Percentiles rank a stretch among this genome's conserved stretches.
Conservation (phyloP, 805 yeast genomes). For the Blastobotrys terrestris region DNA sequence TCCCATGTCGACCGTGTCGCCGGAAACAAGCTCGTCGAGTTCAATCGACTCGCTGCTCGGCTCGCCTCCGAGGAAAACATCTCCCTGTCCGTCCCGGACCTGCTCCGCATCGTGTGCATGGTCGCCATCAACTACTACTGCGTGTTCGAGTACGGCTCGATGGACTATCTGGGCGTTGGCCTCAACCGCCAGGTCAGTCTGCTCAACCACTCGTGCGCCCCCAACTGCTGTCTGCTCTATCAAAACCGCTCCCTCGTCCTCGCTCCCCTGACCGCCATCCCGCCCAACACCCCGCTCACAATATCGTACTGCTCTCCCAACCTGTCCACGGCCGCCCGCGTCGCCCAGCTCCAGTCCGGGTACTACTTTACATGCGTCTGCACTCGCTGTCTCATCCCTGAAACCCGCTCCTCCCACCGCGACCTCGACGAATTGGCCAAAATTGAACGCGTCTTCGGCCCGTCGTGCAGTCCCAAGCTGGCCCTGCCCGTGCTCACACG, state of each 20-base stretch:
- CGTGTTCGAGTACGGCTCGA: background rate
- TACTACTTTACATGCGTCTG: conserved; percentile 1
- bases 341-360: background rate
- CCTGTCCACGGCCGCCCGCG: background rate
- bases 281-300: background rate
- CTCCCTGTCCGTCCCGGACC: background rate
- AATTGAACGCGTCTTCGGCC: background rate
- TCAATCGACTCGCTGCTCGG: background rate
- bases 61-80: background rate
- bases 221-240: conserved; percentile 12
- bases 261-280: background rate
- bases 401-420: background rate
- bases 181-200: background rate
- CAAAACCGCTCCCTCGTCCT: background rate
- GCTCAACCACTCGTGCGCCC: conserved; percentile 19
- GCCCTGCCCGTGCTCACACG: background rate
- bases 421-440: background rate
- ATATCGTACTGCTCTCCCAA: background rate
- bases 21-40: background rate
- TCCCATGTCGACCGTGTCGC: background rate
- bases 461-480: background rate
- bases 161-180: background rate
- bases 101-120: background rate
- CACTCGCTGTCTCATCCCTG: background rate
- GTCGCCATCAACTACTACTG: background rate